Percentiles rank a stretch among this genome's conserved stretches.
These are phyloP conservation scores for Schwanniomyces vanrijiae DNA, from an alignment of 805 yeast genomes.

Conservation along the genomic window DNA sequence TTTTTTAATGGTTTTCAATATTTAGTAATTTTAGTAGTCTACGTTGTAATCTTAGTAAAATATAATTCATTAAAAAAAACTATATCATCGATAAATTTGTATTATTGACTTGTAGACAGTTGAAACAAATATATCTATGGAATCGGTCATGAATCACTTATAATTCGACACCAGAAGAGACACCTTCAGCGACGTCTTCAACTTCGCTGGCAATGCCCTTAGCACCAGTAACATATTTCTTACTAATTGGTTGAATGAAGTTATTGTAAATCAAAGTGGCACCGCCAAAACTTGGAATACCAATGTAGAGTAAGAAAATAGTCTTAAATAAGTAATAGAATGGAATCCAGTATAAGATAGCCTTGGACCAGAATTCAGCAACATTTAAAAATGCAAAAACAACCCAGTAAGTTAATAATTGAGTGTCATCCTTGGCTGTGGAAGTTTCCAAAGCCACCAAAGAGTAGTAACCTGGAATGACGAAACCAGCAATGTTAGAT, in stretches of 20 bases:
- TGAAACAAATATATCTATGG: background rate
- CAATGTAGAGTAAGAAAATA: conserved; percentile 79
- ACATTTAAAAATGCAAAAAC: conserved; percentile 92
- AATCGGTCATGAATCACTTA: conserved; percentile 1
- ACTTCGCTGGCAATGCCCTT: conserved; percentile 40
- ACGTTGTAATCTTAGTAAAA: background rate
- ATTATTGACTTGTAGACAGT: background rate
- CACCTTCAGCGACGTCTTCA: conserved; percentile 48
- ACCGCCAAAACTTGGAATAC: conserved; percentile 86
- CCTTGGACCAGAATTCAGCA: conserved; percentile 92
- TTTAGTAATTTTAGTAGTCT: background rate
- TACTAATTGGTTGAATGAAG: conserved; percentile 66
- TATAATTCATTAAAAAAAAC: background rate
- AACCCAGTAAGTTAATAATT: conserved; percentile 94
- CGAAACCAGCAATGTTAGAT: conserved; percentile 90
- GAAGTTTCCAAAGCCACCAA: conserved; percentile 78
- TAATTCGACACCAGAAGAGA: conserved; percentile 27
- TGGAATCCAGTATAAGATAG: conserved; percentile 93
- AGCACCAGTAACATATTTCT: conserved; percentile 34
- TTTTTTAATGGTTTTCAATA: conserved; percentile 1
- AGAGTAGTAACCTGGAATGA: conserved; percentile 86
- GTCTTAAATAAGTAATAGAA: conserved; percentile 96
- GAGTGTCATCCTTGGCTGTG: conserved; percentile 73
- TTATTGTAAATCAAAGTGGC: conserved; percentile 68
- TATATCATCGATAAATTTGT: background rate